Conservation (phyloP, 2,329 filamentous ascomycete genomes). For the Tympanopsis confertula region DNA sequence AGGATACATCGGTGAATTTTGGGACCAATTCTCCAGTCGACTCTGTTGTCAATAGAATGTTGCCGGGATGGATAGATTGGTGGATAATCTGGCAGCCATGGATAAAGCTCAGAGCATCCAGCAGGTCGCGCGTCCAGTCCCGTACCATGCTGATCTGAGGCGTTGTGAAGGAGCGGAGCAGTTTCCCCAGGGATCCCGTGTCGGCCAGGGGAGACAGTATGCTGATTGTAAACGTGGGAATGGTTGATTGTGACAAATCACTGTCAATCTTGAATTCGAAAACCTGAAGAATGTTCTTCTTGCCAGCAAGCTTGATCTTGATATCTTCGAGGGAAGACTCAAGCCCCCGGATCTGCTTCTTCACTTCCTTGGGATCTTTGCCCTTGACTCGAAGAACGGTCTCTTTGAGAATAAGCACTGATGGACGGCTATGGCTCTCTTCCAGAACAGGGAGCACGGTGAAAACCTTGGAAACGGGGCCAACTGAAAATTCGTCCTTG, state of each 20-base stretch:
- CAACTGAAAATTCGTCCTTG: constrained; percentile 53
- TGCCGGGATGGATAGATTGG: constrained; percentile 68
- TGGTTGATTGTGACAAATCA: constrained; percentile 10
- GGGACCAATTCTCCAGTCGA: constrained; percentile 57
- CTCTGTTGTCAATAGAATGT: constrained; percentile 67
- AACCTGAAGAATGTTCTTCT: constrained; percentile 67
- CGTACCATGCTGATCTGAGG: constrained; percentile 67
- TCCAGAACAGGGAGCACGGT: constrained; percentile 59
- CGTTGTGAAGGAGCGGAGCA: constrained; percentile 67
- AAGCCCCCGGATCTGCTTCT: constrained; percentile 64
- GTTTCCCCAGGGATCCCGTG: constrained; percentile 70
- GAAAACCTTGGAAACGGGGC: constrained; percentile 57
- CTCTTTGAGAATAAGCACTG: constrained; percentile 63
- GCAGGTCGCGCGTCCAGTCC: constrained; percentile 80
- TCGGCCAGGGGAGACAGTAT: constrained; percentile 68
- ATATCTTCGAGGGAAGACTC: constrained; percentile 62
- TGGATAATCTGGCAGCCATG: constrained; percentile 78
- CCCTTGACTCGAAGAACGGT: constrained; percentile 43
- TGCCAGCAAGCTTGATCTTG: constrained; percentile 58
- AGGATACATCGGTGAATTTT: constrained; percentile 66
- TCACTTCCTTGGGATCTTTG: constrained; percentile 52
- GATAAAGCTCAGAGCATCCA: constrained; percentile 78
- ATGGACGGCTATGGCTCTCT: constrained; percentile 41
- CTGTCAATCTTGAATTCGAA: constrained; percentile 67
- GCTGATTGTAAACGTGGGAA: constrained; percentile 57